A percentile compares a stretch with the other conserved stretches of the same genome.
phyloP scores from a whole-genome alignment of 805 yeast genomes.

The Candida fluviatilis region DNA sequence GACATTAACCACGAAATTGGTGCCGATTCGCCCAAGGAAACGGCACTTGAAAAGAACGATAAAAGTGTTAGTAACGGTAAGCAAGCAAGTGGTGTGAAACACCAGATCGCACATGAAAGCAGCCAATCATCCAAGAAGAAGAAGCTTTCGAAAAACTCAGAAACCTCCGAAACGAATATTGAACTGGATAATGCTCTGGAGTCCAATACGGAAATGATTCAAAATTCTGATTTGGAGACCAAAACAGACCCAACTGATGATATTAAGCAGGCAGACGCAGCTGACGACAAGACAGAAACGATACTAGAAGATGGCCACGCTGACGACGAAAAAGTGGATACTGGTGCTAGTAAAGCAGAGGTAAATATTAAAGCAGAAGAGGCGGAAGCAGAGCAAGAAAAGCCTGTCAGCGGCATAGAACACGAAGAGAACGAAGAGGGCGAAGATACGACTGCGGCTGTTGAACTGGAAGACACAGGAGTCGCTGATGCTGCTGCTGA shows the following conservation, averaged over 20 bases:
- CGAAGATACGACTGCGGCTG: slow-evolving; percentile 12
- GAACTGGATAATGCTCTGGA: neutral
- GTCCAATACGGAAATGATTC: neutral
- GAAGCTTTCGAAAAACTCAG: too few relatives aligned
- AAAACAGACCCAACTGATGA: slow-evolving; percentile 5
- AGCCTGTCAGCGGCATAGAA: slow-evolving; percentile 4
- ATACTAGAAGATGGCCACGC: slow-evolving; percentile 15
- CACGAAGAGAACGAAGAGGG: slow-evolving; percentile 10
- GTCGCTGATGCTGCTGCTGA: slow-evolving; percentile 11
- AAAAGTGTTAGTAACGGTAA: too few relatives aligned
- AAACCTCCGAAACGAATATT: too few relatives aligned
- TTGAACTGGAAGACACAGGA: slow-evolving; percentile 11
- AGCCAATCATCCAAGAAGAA: too few relatives aligned
- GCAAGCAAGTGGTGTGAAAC: too few relatives aligned
- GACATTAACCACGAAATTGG: slow-evolving; percentile 1
- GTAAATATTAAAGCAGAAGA: slow-evolving; percentile 8
- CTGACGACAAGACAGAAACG: slow-evolving; percentile 17
- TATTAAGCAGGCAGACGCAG: slow-evolving; percentile 9
- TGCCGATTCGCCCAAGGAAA: neutral
- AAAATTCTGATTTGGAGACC: slow-evolving; percentile 8
- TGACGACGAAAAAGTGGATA: slow-evolving; percentile 7
- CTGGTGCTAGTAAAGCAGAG: slow-evolving; percentile 8
- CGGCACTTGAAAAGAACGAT: too few relatives aligned
- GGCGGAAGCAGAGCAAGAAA: slow-evolving; percentile 4
- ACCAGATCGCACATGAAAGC: too few relatives aligned